These are phyloP conservation scores for Brassica balearica DNA, from an alignment of 441 rosid species.

Conservation along the genomic window DNA sequence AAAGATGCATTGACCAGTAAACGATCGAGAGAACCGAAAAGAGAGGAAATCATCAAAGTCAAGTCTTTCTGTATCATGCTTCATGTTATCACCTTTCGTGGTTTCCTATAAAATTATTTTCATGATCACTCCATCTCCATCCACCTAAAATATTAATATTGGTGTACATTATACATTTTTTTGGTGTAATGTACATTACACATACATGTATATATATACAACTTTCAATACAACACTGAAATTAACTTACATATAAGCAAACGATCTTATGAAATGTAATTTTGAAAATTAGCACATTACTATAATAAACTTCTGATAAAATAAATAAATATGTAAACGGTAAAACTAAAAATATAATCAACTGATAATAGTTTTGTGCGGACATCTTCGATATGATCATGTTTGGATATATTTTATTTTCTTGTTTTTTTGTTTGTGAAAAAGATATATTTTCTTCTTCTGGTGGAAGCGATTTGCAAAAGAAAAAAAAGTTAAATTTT, in stretches of 20 bases:
- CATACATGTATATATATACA: not conserved
- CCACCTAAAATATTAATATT: not conserved
- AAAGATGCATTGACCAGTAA: constrained; percentile 37
- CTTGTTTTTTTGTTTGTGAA: too few species aligned
- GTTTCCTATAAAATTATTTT: not conserved
- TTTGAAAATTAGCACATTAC: not conserved
- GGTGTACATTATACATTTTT: too few species aligned
- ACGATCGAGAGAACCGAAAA: constrained; percentile 32
- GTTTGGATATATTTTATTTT: too few species aligned
- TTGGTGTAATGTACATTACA: too few species aligned
- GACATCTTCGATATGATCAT: too few species aligned
- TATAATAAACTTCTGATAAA: not conserved
- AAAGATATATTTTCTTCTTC: too few species aligned
- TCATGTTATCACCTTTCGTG: constrained; percentile 36
- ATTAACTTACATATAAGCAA: not conserved
- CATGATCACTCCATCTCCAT: constrained; percentile 19
- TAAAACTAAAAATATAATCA: not conserved
- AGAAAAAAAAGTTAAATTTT: too few species aligned
- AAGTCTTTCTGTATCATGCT: constrained; percentile 31
- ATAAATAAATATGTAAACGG: not conserved
- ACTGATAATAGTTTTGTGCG: not conserved
- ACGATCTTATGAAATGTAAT: not conserved
- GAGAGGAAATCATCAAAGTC: constrained; percentile 39
- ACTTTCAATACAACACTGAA: not conserved
- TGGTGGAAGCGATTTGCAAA: too few species aligned